Base-by-base conservation (phyloP, 768 basidiomycete species). In the Ephemerocybe angulata region DNA sequence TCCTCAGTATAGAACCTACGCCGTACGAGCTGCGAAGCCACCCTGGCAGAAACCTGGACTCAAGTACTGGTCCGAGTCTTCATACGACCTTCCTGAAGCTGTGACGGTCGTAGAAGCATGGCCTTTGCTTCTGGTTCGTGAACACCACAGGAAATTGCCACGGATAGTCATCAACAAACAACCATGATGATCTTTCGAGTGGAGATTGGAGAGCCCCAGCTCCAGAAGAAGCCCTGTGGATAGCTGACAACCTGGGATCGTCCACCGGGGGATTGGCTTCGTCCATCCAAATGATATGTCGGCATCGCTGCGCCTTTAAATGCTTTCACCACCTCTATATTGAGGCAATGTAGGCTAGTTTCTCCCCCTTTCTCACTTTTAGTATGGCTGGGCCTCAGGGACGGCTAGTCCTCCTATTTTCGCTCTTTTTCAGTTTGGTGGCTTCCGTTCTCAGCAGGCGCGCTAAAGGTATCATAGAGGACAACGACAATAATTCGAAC, bases 371-470 rank as follows among this genome's bases (percentile, higher is more conserved):
- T 19, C 24, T 35, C n/a, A 15, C 27, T n/a, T 30, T 29, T 30
- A 33, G 8, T 10, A 50, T 50, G 48, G 48, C 48, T 50, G 48
- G 48, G 29, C 48, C 48, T 50, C 10, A 29, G 19, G 38, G 38
- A 19, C 48, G 48, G 48, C 48, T 50, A 50, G 48, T 50, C 48
- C 48, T 50, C 48, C 48, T 50, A 5, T 21, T 50, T 50, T 50
- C 48, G 19, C 48, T 50, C 48, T 31, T 50, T 50, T 33, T n/a
- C 8, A 35, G 12, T 10, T 22, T 50, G 3, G 4, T 50, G 21
- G 5, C 30, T 21, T n/a, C 19, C n/a, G 31, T 33, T 19, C n/a
- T 30, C 15, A 19, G 48, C 15, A 24, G 21, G 15, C 29, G 17
- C 13, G 48, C 29, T 17, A 35, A 13, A 11, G 29, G 48, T 15